Base-by-base conservation (phyloP, 768 basidiomycete genomes). In the Crassisporium funariophilum region DNA sequence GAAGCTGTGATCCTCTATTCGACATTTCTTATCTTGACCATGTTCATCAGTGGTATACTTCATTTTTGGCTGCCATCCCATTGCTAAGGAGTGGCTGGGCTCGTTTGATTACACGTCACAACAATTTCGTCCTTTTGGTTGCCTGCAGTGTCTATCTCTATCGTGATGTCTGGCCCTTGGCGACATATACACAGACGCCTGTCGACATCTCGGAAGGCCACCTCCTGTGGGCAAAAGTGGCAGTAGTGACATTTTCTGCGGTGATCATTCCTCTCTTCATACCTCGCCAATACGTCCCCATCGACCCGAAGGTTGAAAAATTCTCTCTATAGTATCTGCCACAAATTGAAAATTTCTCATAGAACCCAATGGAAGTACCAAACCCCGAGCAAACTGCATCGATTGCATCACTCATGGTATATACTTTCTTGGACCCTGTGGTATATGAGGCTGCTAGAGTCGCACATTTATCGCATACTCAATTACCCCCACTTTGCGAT, bases 401-500 rank as follows among this genome's bases (percentile, higher is more conserved):
- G 3, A 53, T 73, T 29, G 58, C 79, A 23, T 77, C 70, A 4
- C 49, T 68, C 12, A 23, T 75, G 15, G 57, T 72, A 4, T 86
- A 76, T 57, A 61, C 67, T n/a, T 88, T 76, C 65, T 58, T 86
- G 54, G 80, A 86, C 53, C 67, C 71, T 2, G 58, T 78, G 19
- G 65, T 86, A 19, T 69, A 68, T 41, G 57, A 64, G 13, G 79
- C 75, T 1, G 71, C 72, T 46, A 60, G 67, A 13, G 58, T 74
- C 17, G 55, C 71, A 5, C 79, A 78, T 59, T 56, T 83, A 1
- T 59, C 76, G 0, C 64, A 70, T 37, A 78, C 83, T 34, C 58
- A 80, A 38, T 65, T 85, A 34, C 83, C 83, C 7, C 79, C 79
- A 2, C 74, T 88, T 65, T 78, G 79, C 3, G 83, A 85, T 49